phyloP scores from a whole-genome alignment of 768 basidiomycete species.

The Lactifluus rugatus region DNA sequence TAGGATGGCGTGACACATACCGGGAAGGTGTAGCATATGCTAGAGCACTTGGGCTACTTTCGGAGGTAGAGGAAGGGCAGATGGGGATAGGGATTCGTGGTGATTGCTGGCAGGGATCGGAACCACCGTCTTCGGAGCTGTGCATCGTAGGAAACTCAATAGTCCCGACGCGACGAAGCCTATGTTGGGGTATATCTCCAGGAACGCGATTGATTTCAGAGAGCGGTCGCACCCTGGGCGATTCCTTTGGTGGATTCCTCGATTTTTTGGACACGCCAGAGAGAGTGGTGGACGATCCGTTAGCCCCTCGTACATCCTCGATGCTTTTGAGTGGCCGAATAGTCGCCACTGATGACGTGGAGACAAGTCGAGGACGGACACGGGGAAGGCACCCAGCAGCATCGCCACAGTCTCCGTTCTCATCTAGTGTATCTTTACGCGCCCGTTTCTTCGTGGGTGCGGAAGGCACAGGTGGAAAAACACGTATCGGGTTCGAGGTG shows the following conservation, averaged over 20 bases:
- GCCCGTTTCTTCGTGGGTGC: conserved; percentile 15
- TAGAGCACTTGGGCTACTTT: neutral
- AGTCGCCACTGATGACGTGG: conserved; percentile 19
- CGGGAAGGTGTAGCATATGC: neutral
- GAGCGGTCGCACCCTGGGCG: conserved; percentile 11
- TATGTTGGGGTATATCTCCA: conserved; percentile 7
- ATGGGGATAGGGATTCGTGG: conserved; percentile 5
- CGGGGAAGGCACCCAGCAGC: conserved; percentile 11
- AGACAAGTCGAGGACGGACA: conserved; percentile 18
- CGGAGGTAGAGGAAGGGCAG: neutral
- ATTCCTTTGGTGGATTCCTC: conserved; percentile 2
- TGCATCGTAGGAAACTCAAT: conserved; percentile 12
- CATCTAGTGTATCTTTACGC: conserved; percentile 17
- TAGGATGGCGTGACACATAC: neutral
- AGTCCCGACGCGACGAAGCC: conserved; percentile 19
- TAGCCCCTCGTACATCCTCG: neutral
- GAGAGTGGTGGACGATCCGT: neutral
- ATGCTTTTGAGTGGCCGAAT: conserved; percentile 10
- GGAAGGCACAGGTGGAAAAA: conserved; percentile 2
- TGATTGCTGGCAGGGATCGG: neutral
- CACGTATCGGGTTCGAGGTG: neutral
- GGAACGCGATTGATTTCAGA: conserved; percentile 13
- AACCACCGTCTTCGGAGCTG: neutral
- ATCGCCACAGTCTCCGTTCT: conserved; percentile 14
- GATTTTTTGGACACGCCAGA: neutral